Evolutionary conservation across 306 rosid species (phyloP).

Genomic region (Prunus mira): DNA sequence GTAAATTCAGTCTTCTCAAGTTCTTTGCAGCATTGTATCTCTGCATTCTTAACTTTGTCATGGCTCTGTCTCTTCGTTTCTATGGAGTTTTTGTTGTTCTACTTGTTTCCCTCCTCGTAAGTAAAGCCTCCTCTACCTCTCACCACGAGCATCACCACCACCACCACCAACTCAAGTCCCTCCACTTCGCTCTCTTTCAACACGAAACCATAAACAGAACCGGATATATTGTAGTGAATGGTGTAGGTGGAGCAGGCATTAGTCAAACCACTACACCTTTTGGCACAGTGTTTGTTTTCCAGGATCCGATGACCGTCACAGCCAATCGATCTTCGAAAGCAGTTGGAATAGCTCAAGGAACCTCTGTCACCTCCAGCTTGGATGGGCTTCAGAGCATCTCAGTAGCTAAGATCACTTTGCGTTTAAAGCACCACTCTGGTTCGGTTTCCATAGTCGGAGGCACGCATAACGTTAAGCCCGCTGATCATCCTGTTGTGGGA

Average conservation of each 20-base stretch:
- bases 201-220: constrained; percentile 77
- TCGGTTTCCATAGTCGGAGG: constrained; percentile 65
- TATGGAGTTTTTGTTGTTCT: constrained; percentile 5
- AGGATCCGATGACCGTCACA: constrained; percentile 53
- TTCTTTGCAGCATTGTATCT: neutral
- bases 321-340: constrained; percentile 45
- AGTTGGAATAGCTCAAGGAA: constrained; percentile 61
- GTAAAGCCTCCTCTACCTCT: constrained; percentile 15
- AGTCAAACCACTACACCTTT: constrained; percentile 60
- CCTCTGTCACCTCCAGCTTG: constrained; percentile 54
- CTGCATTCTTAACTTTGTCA: constrained; percentile 8
- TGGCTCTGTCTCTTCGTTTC: constrained; percentile 18
- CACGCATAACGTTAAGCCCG: constrained; percentile 40
- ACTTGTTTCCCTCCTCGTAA: constrained; percentile 16
- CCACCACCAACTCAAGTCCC: constrained; percentile 39
- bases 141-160: constrained; percentile 18
- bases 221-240: constrained; percentile 55
- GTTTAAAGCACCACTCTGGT: constrained; percentile 45
- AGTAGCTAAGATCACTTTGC: constrained; percentile 54
- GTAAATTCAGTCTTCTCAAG: neutral
- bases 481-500: constrained; percentile 67
- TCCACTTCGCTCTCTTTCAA: constrained; percentile 64
- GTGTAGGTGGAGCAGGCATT: constrained; percentile 33
- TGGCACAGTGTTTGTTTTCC: constrained; percentile 60
- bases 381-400: constrained; percentile 67